Evolutionary conservation across 1,284 basidiomycete species (phyloP).

Genomic region (Cystobasidium pallidum): DNA sequence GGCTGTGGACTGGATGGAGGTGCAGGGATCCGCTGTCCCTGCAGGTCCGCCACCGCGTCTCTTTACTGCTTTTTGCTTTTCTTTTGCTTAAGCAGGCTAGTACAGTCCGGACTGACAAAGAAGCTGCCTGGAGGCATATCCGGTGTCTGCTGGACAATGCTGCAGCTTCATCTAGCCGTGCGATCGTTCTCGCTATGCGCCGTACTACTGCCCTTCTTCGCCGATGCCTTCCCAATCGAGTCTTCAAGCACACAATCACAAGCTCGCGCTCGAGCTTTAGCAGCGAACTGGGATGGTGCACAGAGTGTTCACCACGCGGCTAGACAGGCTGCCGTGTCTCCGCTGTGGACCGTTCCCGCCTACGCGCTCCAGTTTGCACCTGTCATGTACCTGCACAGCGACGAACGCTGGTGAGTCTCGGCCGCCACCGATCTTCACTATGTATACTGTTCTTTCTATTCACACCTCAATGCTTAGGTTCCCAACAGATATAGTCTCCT

Average conservation of each 20-base stretch:
- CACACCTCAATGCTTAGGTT: constrained; percentile 19
- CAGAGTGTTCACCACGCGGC: no score
- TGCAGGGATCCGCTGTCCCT: not conserved
- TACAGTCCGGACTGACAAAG: no score
- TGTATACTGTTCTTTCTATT: not conserved
- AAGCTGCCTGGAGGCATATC: not conserved
- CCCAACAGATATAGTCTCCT: constrained; percentile 36
- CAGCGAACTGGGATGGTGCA: not conserved
- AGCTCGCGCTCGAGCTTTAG: no score
- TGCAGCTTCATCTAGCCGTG: not conserved
- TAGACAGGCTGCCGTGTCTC: not conserved
- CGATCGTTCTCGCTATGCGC: not conserved
- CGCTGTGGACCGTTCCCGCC: not conserved
- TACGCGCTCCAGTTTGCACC: constrained; percentile 38
- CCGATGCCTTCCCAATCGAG: constrained; percentile 7
- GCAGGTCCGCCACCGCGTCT: not conserved
- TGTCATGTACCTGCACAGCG: constrained; percentile 27
- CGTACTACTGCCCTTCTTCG: not conserved
- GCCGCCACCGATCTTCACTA: not conserved
- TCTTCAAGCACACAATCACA: not conserved
- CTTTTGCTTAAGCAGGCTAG: not conserved
- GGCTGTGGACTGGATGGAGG: no score
- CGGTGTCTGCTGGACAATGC: not conserved
- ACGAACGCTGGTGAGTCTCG: constrained; percentile 40
- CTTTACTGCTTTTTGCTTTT: not conserved